Evolutionary conservation across 305 asterid genomes (phyloP), one percentile per base, ranked within the genome.

Genomic region (Rubia tinctorum): DNA sequence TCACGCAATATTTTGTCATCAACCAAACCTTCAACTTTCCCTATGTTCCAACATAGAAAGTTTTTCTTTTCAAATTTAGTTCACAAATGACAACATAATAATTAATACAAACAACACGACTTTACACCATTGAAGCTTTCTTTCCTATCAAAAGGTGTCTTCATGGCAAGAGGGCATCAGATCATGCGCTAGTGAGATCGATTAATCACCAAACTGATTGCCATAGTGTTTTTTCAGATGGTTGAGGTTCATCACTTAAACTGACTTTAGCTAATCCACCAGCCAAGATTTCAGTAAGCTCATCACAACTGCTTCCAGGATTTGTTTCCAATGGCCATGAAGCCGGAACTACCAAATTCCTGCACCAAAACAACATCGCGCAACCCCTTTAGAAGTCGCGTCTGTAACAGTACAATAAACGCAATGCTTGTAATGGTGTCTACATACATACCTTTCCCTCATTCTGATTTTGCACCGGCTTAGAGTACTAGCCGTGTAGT

Each of bases 341-440:
- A 77, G 75, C 76, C 37, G 88, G 86, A 72, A 82, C 80, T 27
- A 72, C 72, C 45, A 69, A 71, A 69, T 75, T 42, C 73, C 88
- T 84, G 80, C 75, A 75, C 27, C 55, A 69, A 20, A 78, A 27
- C 22, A 1, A 8, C 53, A 30, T 30, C 34, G 3, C 34, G 34
- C 34, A 30, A 30, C 34, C 34, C 34, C 34, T 30, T 30, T 1
- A 30, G 2, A 30, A 1, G 34, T 3, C 2, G 34, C 3, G 34
- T 30, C 3, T 30, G 34, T 30, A 30, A 30, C 34, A 30, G 34
- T 1, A 30, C 34, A 30, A 30, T 30, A 30, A 30, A 30, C 34
- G 3, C 34, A 30, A 30, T 3, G 34, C 34, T 30, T 30, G 34
- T 30, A 30, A 30, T 30, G 34, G 34, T 30, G 34, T 30, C 34